Evolutionary conservation across 768 basidiomycete genomes (phyloP).

Genomic region (Auricularia sp.): DNA sequence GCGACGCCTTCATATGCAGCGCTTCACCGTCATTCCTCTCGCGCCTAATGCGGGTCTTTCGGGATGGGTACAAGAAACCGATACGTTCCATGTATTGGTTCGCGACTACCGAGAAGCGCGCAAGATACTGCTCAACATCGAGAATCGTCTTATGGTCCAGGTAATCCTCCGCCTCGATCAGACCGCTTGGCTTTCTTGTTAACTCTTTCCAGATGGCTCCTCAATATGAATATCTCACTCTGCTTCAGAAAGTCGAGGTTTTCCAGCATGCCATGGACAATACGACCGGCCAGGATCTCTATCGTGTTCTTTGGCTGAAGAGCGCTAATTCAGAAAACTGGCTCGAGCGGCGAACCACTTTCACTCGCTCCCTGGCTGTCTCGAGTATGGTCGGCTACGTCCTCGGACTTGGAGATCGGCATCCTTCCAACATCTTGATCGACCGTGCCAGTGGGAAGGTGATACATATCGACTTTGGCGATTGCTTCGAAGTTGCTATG

Average conservation of each 20-base stretch:
- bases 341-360: conserved; percentile 38
- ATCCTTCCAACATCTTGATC: conserved; percentile 37
- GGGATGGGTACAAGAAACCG: conserved; percentile 37
- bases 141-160: conserved; percentile 40
- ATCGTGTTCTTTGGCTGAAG: conserved; percentile 38
- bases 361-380: conserved; percentile 34
- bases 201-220: conserved; percentile 27
- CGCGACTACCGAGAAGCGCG: conserved; percentile 36
- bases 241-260: conserved; percentile 42
- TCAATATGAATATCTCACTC: conserved; percentile 34
- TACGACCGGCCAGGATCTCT: conserved; percentile 41
- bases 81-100: conserved; percentile 39
- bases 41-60: conserved; percentile 37
- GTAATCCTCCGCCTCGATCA: conserved; percentile 3
- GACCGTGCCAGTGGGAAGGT: conserved; percentile 34
- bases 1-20: conserved; percentile 36
- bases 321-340: conserved; percentile 38
- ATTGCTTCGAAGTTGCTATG: conserved; percentile 37
- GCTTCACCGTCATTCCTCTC: conserved; percentile 36
- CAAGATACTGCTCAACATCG: conserved; percentile 41
- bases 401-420: conserved; percentile 38
- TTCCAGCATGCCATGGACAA: conserved; percentile 43
- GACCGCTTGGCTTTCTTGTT: conserved; percentile 2
- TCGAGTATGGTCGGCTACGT: conserved; percentile 42
- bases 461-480: conserved; percentile 35